Conservation (phyloP, 106 monocot species). For the Hemerocallis citrina region DNA sequence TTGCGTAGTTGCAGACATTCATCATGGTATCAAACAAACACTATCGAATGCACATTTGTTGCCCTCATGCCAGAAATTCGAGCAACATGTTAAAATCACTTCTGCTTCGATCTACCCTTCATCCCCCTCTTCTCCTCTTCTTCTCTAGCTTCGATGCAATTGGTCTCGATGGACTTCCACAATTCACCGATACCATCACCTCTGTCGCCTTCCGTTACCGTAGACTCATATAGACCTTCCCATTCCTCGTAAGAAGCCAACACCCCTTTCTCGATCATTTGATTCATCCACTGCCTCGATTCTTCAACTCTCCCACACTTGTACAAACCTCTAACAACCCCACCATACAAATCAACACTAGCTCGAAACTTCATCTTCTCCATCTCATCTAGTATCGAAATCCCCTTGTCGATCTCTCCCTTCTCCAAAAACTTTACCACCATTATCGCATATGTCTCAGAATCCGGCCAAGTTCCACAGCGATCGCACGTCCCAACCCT, state of each 20-base stretch:
- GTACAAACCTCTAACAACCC: slow-evolving; percentile 14
- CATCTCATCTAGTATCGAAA: slow-evolving; percentile 16
- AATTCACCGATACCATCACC: background rate
- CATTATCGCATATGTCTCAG: slow-evolving; percentile 16
- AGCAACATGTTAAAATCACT: no score
- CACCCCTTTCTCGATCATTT: slow-evolving; percentile 19
- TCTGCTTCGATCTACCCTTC: background rate
- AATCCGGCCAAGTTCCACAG: slow-evolving; percentile 3
- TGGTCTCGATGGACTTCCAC: background rate
- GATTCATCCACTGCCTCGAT: slow-evolving; percentile 9
- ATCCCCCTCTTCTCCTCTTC: background rate
- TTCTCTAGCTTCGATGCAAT: background rate
- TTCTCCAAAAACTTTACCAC: slow-evolving; percentile 10
- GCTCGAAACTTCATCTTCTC: slow-evolving; percentile 3
- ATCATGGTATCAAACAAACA: no score
- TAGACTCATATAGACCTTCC: slow-evolving; percentile 9
- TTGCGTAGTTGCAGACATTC: no score
- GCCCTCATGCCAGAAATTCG: no score
- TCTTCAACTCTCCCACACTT: slow-evolving; percentile 8
- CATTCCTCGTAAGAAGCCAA: slow-evolving; percentile 30
- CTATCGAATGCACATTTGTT: no score
- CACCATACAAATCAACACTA: slow-evolving; percentile 13
- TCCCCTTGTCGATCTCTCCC: slow-evolving; percentile 3
- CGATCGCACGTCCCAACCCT: background rate
- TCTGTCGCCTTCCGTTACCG: background rate